Evolutionary conservation across 768 basidiomycete genomes (phyloP), one percentile per base, ranked within the genome.

Genomic region (Lactarius psammicola): DNA sequence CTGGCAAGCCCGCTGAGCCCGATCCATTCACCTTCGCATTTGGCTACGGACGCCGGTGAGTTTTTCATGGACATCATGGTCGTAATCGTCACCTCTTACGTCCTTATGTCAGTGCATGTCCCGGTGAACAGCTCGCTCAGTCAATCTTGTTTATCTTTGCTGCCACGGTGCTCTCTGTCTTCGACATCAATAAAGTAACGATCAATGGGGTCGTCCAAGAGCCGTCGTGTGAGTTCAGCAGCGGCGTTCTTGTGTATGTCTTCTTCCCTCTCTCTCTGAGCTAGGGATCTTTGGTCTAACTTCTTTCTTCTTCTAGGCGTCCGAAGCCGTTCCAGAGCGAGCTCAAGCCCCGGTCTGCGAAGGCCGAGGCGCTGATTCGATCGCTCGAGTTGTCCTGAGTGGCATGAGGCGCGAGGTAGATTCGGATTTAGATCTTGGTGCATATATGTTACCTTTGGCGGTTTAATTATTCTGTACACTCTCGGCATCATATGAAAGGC

Each of bases 31-130:
- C 62, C 17, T 20, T 63, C 33, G 63, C 64, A 30, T 76, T 74
- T 40, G 74, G 74, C 28, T 73, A 71, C 44, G 74, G 74, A 34
- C 68, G 73, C 55, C 68, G 72, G 71, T 71, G 62, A 38, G 70
- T 64, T 23, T 57, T n/a, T n/a, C 55, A 13, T 13, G 18, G 2
- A 13, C 46, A 15, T 9, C 44, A n/a, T n/a, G 9, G 44, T n/a
- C 7, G 20, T 10, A 10, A 9, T 8, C n/a, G n/a, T 44, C 18
- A 44, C 9, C 28, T 4, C 40, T 55, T 62, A 40, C 65, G 36
- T 30, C 7, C 42, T 9, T 11, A 7, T 11, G n/a, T n/a, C 30
- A 68, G 63, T 7, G 62, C 62, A 18, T 73, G 71, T 51, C 71
- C 71, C 15, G 69, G 70, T 0, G 55, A 40, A 30, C 57, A 71